These are phyloP conservation scores for Alternaria panax DNA, from an alignment of 2,329 filamentous ascomycete genomes.

Conservation along the genomic window DNA sequence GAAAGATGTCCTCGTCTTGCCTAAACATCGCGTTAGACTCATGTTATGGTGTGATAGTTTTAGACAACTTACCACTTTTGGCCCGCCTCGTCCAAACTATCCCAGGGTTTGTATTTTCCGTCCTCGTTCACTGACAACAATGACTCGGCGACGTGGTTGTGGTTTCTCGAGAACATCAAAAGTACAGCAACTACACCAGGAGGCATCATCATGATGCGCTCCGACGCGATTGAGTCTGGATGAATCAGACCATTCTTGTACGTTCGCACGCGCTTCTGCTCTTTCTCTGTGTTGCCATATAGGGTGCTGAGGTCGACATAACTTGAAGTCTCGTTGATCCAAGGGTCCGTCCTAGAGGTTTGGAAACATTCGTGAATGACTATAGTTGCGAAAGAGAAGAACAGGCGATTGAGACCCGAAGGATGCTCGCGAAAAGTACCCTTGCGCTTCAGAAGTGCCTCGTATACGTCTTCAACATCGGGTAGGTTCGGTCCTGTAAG, in stretches of 20 bases:
- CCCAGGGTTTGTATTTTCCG: constrained; percentile 73
- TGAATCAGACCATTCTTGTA: constrained; percentile 72
- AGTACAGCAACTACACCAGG: constrained; percentile 71
- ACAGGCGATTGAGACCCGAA: constrained; percentile 72
- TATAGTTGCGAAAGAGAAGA: constrained; percentile 77
- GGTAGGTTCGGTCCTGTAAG: constrained; percentile 50
- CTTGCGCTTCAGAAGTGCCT: constrained; percentile 69
- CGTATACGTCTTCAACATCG: constrained; percentile 70
- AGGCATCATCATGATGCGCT: constrained; percentile 70
- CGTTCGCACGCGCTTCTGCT: constrained; percentile 70
- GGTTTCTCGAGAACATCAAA: constrained; percentile 74
- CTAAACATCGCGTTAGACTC: constrained; percentile 22
- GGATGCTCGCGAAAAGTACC: constrained; percentile 68
- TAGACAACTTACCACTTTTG: constrained; percentile 43
- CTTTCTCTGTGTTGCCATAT: constrained; percentile 70
- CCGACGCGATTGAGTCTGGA: constrained; percentile 72
- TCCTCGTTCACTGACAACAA: constrained; percentile 83
- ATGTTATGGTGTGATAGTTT: background rate
- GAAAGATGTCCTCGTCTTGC: constrained; percentile 40
- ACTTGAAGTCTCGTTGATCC: constrained; percentile 71
- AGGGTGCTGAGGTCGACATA: constrained; percentile 76
- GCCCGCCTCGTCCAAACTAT: constrained; percentile 61
- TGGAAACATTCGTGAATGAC: constrained; percentile 68
- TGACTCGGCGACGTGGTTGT: constrained; percentile 82
- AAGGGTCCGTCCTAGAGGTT: constrained; percentile 67